Evolutionary conservation across 2,329 filamentous ascomycete genomes (phyloP), one percentile per base, ranked within the genome.

Genomic region (Biscogniauxia marginata): DNA sequence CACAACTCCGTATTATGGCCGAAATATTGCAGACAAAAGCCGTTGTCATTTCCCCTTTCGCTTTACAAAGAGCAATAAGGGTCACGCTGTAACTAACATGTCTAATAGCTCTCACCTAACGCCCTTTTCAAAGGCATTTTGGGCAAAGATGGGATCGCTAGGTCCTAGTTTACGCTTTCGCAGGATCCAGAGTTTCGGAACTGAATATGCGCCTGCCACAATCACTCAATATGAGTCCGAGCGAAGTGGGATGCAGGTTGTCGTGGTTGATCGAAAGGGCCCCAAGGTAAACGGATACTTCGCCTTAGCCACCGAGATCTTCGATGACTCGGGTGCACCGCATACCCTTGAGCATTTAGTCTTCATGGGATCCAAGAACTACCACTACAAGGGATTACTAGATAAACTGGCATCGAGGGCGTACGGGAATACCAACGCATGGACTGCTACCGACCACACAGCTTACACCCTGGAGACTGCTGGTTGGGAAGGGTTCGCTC

Each of bases 221-320:
- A 89, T 99, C 73, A 93, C 91, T 20, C 93, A 97, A 72, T 99
- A 99, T 89, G 91, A 96, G 69, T 99, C 95, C 5, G 86, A 91
- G 66, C 84, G 91, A 61, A 99, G 93, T 60, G 95, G 95, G 52
- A 95, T 99, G 91, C 88, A 93, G 65, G 89, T 96, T 30, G 86
- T 96, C 44, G 90, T 97, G 50, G 91, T 96, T 64, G 90, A 98
- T 71, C 88, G 92, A 65, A 86, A 95, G 71, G 93, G 95, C 0
- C 95, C 95, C n/a, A 98, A 97, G 73, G 84, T 97, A 59, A 89
- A 90, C 64, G 95, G 95, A 30, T 96, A 96, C 75, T 99, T 99
- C 74, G 89, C 93, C 30, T 82, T 99, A 52, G 95, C 95, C 30
- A 99, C 95, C 3, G 95, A 99, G 75, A 98, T 99, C 66, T 89